phyloP scores from a whole-genome alignment of 176 grass and related monocot genomes.

The Triticum monococcum region DNA sequence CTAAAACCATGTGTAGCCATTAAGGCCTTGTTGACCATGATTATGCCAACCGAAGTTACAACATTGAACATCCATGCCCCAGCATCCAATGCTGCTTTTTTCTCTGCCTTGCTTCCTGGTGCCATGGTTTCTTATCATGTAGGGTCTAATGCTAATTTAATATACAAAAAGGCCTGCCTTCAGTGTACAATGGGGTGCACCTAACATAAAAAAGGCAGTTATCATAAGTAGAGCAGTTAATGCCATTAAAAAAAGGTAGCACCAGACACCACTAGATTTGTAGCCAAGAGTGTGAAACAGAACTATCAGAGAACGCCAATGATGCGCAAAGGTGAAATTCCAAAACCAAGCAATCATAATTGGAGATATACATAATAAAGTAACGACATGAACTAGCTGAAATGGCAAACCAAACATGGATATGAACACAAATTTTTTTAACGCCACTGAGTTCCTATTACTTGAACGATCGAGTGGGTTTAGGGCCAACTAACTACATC shows the following conservation, averaged over 20 bases:
- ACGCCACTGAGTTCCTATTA: not conserved
- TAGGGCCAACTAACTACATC: not conserved
- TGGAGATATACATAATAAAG: not conserved
- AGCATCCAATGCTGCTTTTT: conserved; percentile 64
- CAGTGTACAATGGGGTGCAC: not conserved
- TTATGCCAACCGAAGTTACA: conserved; percentile 78
- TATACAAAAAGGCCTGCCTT: not conserved
- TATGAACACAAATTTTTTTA: not conserved
- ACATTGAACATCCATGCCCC: conserved; percentile 85
- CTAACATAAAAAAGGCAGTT: not conserved
- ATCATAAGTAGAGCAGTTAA: not conserved
- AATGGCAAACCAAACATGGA: not conserved
- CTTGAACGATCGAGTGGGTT: not conserved
- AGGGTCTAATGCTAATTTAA: conserved; percentile 1
- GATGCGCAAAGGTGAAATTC: not conserved
- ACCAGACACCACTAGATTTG: not conserved
- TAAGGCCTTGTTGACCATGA: conserved; percentile 86
- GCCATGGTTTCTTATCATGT: conserved; percentile 44
- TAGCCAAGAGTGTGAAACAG: not conserved
- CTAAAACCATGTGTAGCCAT: conserved; percentile 77
- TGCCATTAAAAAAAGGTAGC: not conserved
- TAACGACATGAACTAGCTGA: not conserved
- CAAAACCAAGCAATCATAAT: not conserved
- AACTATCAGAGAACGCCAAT: not conserved
- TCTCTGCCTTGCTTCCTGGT: conserved; percentile 59